Conservation (phyloP, 1,139 yeast species). For the Zygosaccharomyces pseudobailii region DNA sequence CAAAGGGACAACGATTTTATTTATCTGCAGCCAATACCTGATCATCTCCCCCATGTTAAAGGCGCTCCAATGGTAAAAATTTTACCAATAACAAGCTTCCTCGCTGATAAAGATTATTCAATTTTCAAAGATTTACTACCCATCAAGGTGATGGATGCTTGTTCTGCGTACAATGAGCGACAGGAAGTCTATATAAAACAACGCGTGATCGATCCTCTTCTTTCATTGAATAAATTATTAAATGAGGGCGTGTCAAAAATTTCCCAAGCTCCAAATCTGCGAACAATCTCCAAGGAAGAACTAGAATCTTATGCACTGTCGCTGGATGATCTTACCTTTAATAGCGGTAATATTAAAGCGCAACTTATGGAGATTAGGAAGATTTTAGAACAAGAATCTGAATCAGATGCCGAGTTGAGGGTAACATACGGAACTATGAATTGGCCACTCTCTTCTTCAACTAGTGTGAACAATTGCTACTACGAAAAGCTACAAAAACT, state of each 20-base stretch:
- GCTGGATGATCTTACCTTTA: constrained; percentile 15
- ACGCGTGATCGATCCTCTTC: constrained; percentile 49
- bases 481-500: constrained; percentile 42
- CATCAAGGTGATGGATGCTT: constrained; percentile 57
- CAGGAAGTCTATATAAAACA: constrained; percentile 52
- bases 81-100: constrained; percentile 38
- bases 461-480: constrained; percentile 38
- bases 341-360: constrained; percentile 10
- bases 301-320: constrained; percentile 13
- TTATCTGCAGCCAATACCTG: constrained; percentile 63
- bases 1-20: constrained; percentile 80
- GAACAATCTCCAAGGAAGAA: constrained; percentile 15
- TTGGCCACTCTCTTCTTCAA: constrained; percentile 47
- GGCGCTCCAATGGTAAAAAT: constrained; percentile 58
- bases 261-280: constrained; percentile 9
- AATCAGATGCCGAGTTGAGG: constrained; percentile 53
- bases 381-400: constrained; percentile 46
- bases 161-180: constrained; percentile 65
- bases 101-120: constrained; percentile 14
- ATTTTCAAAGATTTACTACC: constrained; percentile 63
- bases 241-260: constrained; percentile 19
- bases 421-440: constrained; percentile 43
- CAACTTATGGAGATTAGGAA: constrained; percentile 42
- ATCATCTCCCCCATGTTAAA: constrained; percentile 42
- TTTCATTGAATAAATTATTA: constrained; percentile 46